Conservation (phyloP, 768 basidiomycete genomes). For the Pisolithus microcarpus region DNA sequence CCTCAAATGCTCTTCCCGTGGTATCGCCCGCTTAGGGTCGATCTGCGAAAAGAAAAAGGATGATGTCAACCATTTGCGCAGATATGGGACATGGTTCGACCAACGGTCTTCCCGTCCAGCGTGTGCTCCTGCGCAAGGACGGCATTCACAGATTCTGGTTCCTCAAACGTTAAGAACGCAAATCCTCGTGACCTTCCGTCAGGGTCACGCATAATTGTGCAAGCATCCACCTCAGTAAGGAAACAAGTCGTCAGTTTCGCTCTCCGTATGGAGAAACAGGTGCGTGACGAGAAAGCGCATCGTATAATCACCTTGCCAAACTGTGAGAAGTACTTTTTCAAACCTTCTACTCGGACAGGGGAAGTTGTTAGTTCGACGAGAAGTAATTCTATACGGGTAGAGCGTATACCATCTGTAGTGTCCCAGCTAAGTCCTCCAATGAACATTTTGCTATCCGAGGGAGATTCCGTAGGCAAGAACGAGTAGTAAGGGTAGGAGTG, state of each 20-base stretch:
- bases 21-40: constrained; percentile 83
- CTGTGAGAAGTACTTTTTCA: constrained; percentile 68
- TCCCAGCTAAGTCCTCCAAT: constrained; percentile 89
- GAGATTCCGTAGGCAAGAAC: constrained; percentile 16
- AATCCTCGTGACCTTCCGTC: constrained; percentile 72
- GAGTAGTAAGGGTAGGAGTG: constrained; percentile 16
- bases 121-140: constrained; percentile 64
- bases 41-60: constrained; percentile 40
- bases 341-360: constrained; percentile 40
- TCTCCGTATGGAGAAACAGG: not conserved
- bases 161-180: constrained; percentile 78
- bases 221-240: constrained; percentile 57
- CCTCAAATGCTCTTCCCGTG: constrained; percentile 68
- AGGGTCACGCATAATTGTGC: constrained; percentile 81
- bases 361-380: constrained; percentile 20
- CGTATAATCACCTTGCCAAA: constrained; percentile 58
- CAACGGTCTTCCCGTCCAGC: constrained; percentile 73
- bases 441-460: constrained; percentile 73
- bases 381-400: constrained; percentile 20
- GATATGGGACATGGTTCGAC: constrained; percentile 11
- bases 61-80: not conserved
- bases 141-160: constrained; percentile 51
- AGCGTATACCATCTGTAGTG: constrained; percentile 74
- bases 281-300: not conserved
- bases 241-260: constrained; percentile 7